Base-by-base conservation (phyloP, 192 early-diverging fungal genomes). In the Podila epicladia region DNA sequence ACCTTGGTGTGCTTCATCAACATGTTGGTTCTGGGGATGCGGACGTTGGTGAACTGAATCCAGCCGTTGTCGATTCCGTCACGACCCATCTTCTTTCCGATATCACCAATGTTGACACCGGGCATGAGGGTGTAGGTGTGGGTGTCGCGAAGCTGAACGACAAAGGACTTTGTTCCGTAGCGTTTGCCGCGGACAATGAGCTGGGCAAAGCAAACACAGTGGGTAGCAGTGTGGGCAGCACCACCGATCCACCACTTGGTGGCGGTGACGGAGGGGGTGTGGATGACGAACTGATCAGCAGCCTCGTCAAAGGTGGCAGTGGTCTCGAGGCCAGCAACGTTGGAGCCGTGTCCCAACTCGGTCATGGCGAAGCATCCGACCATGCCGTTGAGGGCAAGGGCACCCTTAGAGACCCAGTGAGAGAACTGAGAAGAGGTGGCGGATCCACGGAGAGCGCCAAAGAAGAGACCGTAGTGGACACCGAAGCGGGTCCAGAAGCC, bases 181-280 rank as follows among this genome's bases (percentile, higher is more conserved):
- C 86, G 73, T 80, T 94, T 93, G 65, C 91, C 93, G 59, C 91
- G 92, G 48, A 96, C 93, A 32, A 93, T 82, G 35, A 96, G 89
- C 84, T 95, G 94, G 15, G 95, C 95, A 75, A 94, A 96, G 9
- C 95, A 92, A 20, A 91, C 87, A 45, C 89, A 86, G 83, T 94
- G 93, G 2, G 94, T 95, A 45, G 95, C 95, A 12, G 93, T 92
- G 72, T 95, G 94, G n/a, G 95, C 96, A 19, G 96, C 96, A 64
- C 94, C 95, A 72, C 96, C 96, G 80, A 97, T 97, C 96, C 96
- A 97, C 96, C 96, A 97, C 85, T 97, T 96, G 53, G 95, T 97
- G 33, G 94, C 91, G 12, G 91, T 91, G 22, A 94, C 70, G 9
- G 90, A 89, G 13, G 93, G 93, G 51, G 93, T 92, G 67, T 94